Base-by-base conservation (phyloP, 176 grass and related monocot genomes). In the Elaeis guineensis region DNA sequence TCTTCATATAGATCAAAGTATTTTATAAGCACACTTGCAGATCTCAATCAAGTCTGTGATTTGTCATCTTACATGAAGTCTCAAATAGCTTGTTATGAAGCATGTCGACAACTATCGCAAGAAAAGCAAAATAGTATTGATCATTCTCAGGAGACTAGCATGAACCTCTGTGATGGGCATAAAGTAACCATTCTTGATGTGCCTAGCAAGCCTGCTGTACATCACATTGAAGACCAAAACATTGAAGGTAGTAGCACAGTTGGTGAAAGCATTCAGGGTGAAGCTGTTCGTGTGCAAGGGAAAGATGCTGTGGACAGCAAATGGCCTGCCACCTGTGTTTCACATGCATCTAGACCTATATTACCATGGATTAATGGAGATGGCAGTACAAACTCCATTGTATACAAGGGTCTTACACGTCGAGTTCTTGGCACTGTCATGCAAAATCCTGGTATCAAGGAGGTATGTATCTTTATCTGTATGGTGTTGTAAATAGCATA, bases 321-420 rank as follows among this genome's bases (percentile, higher is more conserved):
- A 63, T 74, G 30, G 17, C 56, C 29, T 71, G 51, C 71, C 72
- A 61, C 30, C 71, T 69, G 62, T 58, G 66, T 51, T 50, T 62
- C 22, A 49, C 77, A 66, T 63, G 29, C 76, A 21, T 88, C 79
- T 63, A 67, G 78, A 19, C 87, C 83, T 63, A 97, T 97, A 71
- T 77, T 90, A 19, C 87, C 92, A 77, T 97, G 92, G 87, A 79
- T 97, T 72, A 97, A 97, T 80, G 92, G 75, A 71, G 92, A 97
- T 77, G 92, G 92, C 57, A 90, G 78, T 25, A 79, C 62, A 53
- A 97, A 97, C 65, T 85, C 51, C 63, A 80, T 74, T 8, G 51
- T 88, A 16, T 88, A 87, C 24, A 80, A 97, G 75, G 86, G 86
- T 58, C 78, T 97, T 56, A 80, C 72, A 58, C 86, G 87, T 48